phyloP scores from a whole-genome alignment of 306 rosid genomes.

The Gastrolobium bilobum region DNA sequence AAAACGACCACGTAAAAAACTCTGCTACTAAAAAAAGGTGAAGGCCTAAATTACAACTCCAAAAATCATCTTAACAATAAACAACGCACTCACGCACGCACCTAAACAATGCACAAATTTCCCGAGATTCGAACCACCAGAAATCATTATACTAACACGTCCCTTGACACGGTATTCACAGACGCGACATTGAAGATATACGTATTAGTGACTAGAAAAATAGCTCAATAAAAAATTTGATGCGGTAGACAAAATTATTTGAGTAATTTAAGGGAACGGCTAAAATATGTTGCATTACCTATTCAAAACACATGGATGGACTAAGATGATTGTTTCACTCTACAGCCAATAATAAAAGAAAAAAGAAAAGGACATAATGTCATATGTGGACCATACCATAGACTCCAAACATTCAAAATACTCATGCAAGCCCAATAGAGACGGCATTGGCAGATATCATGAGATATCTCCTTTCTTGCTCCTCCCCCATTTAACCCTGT shows the following conservation, averaged over 20 bases:
- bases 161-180: not conserved
- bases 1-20: not conserved
- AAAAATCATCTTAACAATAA: too few species aligned
- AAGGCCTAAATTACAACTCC: too few species aligned
- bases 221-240: not conserved
- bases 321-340: slow-evolving; percentile 58
- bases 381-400: slow-evolving; percentile 53
- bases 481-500: slow-evolving; percentile 45
- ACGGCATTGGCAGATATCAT: slow-evolving; percentile 50
- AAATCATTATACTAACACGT: too few species aligned
- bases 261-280: slow-evolving; percentile 46
- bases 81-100: too few species aligned
- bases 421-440: slow-evolving; percentile 47
- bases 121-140: too few species aligned
- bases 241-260: slow-evolving; percentile 32
- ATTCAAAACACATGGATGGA: slow-evolving; percentile 56
- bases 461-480: slow-evolving; percentile 51
- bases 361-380: slow-evolving; percentile 54
- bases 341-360: slow-evolving; percentile 55
- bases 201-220: not conserved
- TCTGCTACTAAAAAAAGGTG: too few species aligned
- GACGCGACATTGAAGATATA: not conserved
- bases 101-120: too few species aligned
- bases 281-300: slow-evolving; percentile 57
- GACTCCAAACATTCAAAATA: slow-evolving; percentile 55